Base-by-base conservation (phyloP, 2,329 filamentous ascomycete genomes). In the Xylaria sp. region DNA sequence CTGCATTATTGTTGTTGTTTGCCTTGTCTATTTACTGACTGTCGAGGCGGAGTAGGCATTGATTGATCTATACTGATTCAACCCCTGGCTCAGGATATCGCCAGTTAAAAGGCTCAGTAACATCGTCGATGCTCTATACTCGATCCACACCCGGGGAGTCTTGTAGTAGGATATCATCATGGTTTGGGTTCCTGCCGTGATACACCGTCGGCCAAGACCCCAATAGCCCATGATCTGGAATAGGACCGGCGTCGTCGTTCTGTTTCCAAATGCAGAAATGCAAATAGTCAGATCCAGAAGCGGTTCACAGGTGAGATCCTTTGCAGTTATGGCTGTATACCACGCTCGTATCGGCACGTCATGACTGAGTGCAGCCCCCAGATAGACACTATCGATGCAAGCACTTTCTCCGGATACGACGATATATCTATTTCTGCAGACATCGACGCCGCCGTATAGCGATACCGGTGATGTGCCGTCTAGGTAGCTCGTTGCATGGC, bases 31-130 rank as follows among this genome's bases (percentile, higher is more conserved):
- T 17, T 54, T 45, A 27, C 45, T 30, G 34, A 42, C 34, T 14
- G 17, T 19, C 56, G 57, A 57, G 67, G 68, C 64, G 67, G 47
- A 70, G 68, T 51, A 65, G 50, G 54, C 21, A 62, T 65, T 54
- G 36, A 65, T 58, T 54, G 36, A 65, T 58, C 61, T 61, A 7
- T 57, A 9, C 47, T 39, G 24, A 24, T 19, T 56, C 48, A 56
- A 64, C 50, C 51, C 17, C 42, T n/a, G 21, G 61, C 42, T n/a
- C 57, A 45, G 24, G 48, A 60, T 50, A 32, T 59, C 32, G 39
- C 50, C 14, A 42, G n/a, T 53, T 19, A 48, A 14, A 42, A 50
- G 64, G 54, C 47, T 59, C 42, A 30, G 55, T 39, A 51, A 56
- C 51, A 53, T 57, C 19, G 42, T 21, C 27, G 30, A 32, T 27